A percentile compares a stretch with the other conserved stretches of the same genome.
phyloP scores from a whole-genome alignment of 1,284 basidiomycete species.

The Melampsora americana region DNA sequence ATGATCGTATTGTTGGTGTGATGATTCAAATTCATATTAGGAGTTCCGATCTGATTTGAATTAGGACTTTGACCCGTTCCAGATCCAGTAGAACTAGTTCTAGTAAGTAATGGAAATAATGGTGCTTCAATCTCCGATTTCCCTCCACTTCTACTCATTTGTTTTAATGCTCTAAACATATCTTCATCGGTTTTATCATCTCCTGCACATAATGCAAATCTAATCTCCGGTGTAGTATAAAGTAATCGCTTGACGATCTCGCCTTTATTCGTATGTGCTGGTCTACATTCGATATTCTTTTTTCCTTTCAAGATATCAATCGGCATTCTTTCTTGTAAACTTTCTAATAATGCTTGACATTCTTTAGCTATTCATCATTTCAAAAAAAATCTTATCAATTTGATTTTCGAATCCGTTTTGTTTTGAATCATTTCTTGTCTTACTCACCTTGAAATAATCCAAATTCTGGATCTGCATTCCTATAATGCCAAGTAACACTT shows the following conservation, averaged over 20 bases:
- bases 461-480: slow-evolving; percentile 89
- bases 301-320: slow-evolving; percentile 65
- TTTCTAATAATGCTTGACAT: slow-evolving; percentile 92
- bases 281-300: slow-evolving; percentile 96
- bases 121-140: too few relatives aligned
- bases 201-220: slow-evolving; percentile 37
- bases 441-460: slow-evolving; percentile 58
- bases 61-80: too few relatives aligned
- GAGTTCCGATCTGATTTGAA: too few relatives aligned
- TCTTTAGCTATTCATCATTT: too few relatives aligned
- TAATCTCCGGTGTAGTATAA: slow-evolving; percentile 32
- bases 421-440: background rate
- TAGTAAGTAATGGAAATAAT: slow-evolving; percentile 10
- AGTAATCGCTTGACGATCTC: slow-evolving; percentile 34
- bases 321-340: slow-evolving; percentile 59
- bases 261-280: slow-evolving; percentile 74
- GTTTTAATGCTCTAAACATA: slow-evolving; percentile 79
- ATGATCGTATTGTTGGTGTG: background rate
- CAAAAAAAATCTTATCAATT: background rate
- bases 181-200: slow-evolving; percentile 69
- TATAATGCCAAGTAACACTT: slow-evolving; percentile 96
- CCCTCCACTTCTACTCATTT: too few relatives aligned
- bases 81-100: slow-evolving; percentile 2
- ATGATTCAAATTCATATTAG: too few relatives aligned
- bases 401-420: background rate